Evolutionary conservation across 345 rosid species (phyloP).

Genomic region (Euphorbia pulcherrima): DNA sequence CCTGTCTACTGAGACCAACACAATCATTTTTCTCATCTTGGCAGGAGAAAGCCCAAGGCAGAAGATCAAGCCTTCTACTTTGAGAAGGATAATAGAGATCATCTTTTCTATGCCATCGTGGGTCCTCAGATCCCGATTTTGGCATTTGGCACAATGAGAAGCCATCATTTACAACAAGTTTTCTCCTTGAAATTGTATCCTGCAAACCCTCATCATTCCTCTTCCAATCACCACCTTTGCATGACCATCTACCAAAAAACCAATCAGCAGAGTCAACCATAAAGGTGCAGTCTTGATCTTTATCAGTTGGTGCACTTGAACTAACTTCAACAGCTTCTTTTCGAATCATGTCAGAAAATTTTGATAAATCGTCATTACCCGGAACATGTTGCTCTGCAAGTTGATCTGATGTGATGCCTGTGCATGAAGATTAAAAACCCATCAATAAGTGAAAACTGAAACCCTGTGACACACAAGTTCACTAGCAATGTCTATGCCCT

Average conservation of each 20-base stretch:
- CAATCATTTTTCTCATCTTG: slow-evolving; percentile 67
- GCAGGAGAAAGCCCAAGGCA: slow-evolving; percentile 79
- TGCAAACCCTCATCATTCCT: slow-evolving; percentile 71
- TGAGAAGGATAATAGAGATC: slow-evolving; percentile 71
- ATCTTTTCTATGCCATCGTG: slow-evolving; percentile 85
- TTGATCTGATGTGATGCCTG: slow-evolving; percentile 50
- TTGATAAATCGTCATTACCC: slow-evolving; percentile 35
- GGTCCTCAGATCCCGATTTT: slow-evolving; percentile 83
- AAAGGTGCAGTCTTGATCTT: slow-evolving; percentile 36
- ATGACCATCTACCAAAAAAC: slow-evolving; percentile 77
- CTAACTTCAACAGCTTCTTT: slow-evolving; percentile 41
- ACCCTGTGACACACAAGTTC: slow-evolving; percentile 2
- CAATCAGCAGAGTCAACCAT: slow-evolving; percentile 51
- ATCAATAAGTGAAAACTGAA: background rate
- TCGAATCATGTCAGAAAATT: slow-evolving; percentile 31
- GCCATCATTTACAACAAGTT: slow-evolving; percentile 85
- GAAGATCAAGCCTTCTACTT: slow-evolving; percentile 85
- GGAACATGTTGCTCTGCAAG: slow-evolving; percentile 32
- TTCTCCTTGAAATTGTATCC: slow-evolving; percentile 61
- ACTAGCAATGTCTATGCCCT: too few relatives aligned
- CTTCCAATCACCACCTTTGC: slow-evolving; percentile 99
- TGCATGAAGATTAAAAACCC: slow-evolving; percentile 15
- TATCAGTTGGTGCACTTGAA: slow-evolving; percentile 31
- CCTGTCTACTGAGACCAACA: slow-evolving; percentile 30
- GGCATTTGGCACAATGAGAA: slow-evolving; percentile 92